These are phyloP conservation scores for Senna tora DNA, from an alignment of 306 rosid genomes.

Conservation along the genomic window DNA sequence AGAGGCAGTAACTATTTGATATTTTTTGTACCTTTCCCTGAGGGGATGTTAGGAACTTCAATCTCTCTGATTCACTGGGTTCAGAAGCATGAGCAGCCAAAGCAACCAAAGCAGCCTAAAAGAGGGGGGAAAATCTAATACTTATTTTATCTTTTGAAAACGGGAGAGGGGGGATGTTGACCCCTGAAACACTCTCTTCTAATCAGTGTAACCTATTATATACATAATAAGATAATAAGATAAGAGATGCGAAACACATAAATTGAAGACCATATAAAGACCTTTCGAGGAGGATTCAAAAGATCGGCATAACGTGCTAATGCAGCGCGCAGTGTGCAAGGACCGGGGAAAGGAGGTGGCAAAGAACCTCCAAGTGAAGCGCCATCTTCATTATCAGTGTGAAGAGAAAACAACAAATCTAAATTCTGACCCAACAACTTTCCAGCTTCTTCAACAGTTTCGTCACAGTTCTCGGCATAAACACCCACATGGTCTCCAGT, in stretches of 20 bases:
- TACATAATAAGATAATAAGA: constrained; percentile 1
- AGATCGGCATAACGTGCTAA: constrained; percentile 85
- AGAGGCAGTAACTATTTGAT: constrained; percentile 1
- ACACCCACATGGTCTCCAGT: constrained; percentile 99
- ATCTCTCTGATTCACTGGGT: constrained; percentile 76
- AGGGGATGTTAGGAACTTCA: constrained; percentile 80
- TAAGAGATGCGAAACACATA: constrained; percentile 1
- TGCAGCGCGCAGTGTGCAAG: constrained; percentile 73
- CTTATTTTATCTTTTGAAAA: not conserved
- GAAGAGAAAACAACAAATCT: constrained; percentile 74
- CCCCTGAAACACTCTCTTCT: constrained; percentile 27
- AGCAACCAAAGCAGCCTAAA: constrained; percentile 81
- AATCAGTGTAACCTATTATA: constrained; percentile 6
- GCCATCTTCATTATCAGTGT: constrained; percentile 83
- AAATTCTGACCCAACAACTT: constrained; percentile 71
- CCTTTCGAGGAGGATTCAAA: constrained; percentile 90
- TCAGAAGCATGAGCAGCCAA: constrained; percentile 90
- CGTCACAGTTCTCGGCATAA: constrained; percentile 76
- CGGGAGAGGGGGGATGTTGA: not conserved
- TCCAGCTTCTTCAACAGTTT: constrained; percentile 85
- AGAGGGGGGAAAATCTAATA: constrained; percentile 12
- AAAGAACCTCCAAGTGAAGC: constrained; percentile 76
- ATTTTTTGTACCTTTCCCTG: constrained; percentile 75
- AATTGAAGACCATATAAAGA: constrained; percentile 37
- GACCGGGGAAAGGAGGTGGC: constrained; percentile 90